These are phyloP conservation scores for Secale cereale DNA, from an alignment of 176 grass and related monocot species.

Conservation along the genomic window DNA sequence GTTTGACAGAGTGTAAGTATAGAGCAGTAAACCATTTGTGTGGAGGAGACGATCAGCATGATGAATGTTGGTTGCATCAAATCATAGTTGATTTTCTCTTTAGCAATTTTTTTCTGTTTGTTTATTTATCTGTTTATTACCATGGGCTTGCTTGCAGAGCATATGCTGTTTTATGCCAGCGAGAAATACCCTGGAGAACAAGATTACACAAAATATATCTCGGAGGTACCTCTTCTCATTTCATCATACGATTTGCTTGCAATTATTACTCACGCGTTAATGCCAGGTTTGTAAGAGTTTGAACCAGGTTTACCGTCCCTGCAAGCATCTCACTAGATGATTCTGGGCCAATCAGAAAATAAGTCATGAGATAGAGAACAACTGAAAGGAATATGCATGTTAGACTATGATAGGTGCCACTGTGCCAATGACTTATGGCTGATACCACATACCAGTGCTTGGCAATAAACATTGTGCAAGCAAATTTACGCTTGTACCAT, in stretches of 20 bases:
- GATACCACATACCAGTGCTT: neutral
- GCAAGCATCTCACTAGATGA: neutral
- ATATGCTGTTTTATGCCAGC: constrained; percentile 99
- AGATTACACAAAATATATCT: constrained; percentile 85
- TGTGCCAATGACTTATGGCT: neutral
- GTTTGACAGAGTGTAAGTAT: neutral
- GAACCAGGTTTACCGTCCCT: neutral
- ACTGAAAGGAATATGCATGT: neutral
- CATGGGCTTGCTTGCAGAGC: constrained; percentile 60
- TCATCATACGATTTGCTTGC: neutral
- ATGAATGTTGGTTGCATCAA: neutral
- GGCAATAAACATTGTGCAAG: neutral
- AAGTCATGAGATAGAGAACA: neutral
- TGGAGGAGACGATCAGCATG: neutral
- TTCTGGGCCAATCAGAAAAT: neutral
- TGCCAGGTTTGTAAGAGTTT: neutral
- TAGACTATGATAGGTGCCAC: neutral
- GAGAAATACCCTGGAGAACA: constrained; percentile 97
- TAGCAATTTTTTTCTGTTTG: neutral
- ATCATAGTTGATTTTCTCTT: neutral
- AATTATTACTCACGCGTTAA: neutral
- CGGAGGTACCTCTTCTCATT: constrained; percentile 55
- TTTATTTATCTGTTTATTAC: constrained; percentile 12
- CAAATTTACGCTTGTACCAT: neutral
- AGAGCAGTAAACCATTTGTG: neutral